These are phyloP conservation scores for Chalara sp. DNA, from an alignment of 2,329 filamentous ascomycete genomes.

Conservation along the genomic window DNA sequence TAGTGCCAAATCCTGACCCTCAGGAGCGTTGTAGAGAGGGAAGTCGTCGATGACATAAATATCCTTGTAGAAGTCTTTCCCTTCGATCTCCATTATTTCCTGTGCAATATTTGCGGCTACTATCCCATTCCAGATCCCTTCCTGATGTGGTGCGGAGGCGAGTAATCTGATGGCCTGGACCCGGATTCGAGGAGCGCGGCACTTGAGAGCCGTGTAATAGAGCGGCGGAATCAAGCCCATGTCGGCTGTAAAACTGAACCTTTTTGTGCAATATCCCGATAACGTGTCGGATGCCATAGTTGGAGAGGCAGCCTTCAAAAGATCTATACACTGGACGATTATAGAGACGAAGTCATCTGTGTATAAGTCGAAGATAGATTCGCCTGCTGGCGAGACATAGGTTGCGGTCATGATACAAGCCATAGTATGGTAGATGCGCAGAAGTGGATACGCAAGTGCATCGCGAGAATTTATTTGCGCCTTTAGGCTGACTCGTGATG, in stretches of 20 bases:
- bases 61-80: constrained; percentile 22
- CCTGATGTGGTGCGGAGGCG: constrained; percentile 25
- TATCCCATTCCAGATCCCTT: constrained; percentile 36
- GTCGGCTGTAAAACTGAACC: constrained; percentile 32
- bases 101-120: constrained; percentile 26
- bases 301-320: too few relatives aligned
- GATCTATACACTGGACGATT: too few relatives aligned
- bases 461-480: too few relatives aligned
- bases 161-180: constrained; percentile 31
- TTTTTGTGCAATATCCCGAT: too few relatives aligned
- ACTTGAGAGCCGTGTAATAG: constrained; percentile 41
- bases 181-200: constrained; percentile 35
- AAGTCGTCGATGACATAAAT: constrained; percentile 8
- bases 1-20: constrained; percentile 6
- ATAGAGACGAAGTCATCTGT: too few relatives aligned
- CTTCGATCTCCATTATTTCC: constrained; percentile 34
- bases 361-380: too few relatives aligned
- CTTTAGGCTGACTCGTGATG: too few relatives aligned
- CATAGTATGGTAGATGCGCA: too few relatives aligned
- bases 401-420: too few relatives aligned
- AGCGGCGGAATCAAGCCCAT: constrained; percentile 38
- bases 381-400: too few relatives aligned
- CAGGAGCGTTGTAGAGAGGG: constrained; percentile 1
- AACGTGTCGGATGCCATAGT: too few relatives aligned
- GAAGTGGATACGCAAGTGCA: too few relatives aligned